Conservation (phyloP, 139 green algal genomes). For the Yamagishiella unicocca region DNA sequence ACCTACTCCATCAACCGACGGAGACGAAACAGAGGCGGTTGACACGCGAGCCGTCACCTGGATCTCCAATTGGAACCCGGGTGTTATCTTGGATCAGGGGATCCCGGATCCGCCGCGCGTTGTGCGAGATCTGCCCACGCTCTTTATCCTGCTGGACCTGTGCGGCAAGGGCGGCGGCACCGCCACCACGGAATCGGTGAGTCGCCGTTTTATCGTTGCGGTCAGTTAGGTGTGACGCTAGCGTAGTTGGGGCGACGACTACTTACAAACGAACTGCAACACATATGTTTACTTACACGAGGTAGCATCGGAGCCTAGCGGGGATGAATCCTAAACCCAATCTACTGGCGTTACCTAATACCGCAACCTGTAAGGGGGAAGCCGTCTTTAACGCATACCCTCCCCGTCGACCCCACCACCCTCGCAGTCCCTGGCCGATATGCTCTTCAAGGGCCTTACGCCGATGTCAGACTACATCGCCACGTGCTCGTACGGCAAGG, state of each 20-base stretch:
- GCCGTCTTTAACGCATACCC: too few relatives aligned
- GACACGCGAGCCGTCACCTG: background rate
- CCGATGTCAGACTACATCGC: conserved; percentile 39
- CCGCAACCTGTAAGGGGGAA: too few relatives aligned
- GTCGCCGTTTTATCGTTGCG: too few relatives aligned
- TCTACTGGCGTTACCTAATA: too few relatives aligned
- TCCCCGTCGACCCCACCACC: background rate
- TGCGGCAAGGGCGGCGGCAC: conserved; percentile 34
- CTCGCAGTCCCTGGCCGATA: conserved; percentile 1
- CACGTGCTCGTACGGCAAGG: conserved; percentile 51
- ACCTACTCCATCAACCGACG: background rate
- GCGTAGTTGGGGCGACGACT: too few relatives aligned
- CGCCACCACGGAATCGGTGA: conserved; percentile 8
- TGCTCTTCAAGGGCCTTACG: conserved; percentile 30
- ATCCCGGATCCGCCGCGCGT: conserved; percentile 27
- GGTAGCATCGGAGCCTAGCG: too few relatives aligned
- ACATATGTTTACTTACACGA: too few relatives aligned
- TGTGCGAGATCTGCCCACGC: conserved; percentile 32
- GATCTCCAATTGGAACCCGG: conserved; percentile 26
- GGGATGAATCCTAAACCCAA: too few relatives aligned
- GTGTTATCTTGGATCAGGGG: conserved; percentile 7
- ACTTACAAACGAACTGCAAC: too few relatives aligned
- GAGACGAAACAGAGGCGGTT: too few relatives aligned
- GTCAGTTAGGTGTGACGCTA: too few relatives aligned
- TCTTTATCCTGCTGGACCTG: conserved; percentile 45